Evolutionary conservation across 805 yeast genomes (phyloP).

Genomic region (Nakazawaea anatomiae): DNA sequence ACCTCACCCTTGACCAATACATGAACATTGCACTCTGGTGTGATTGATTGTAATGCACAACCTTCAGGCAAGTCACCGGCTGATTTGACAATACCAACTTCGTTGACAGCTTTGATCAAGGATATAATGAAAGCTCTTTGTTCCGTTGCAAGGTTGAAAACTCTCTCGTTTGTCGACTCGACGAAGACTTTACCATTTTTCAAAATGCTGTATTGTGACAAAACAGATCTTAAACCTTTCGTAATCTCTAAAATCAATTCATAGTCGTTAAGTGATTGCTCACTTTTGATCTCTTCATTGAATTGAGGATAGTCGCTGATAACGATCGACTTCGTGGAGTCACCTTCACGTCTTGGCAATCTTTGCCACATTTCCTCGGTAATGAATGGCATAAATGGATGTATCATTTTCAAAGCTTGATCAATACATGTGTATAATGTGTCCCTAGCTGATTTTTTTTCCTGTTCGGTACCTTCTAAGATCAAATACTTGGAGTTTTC

Average conservation of each 20-base stretch:
- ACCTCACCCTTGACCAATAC: conserved; percentile 91
- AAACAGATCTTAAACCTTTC: conserved; percentile 84
- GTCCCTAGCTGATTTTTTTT: conserved; percentile 86
- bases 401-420: conserved; percentile 84
- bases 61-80: conserved; percentile 73
- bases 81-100: conserved; percentile 56
- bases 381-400: conserved; percentile 97
- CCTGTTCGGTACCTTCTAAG: conserved; percentile 81
- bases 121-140: conserved; percentile 88
- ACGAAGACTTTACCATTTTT: conserved; percentile 85
- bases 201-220: conserved; percentile 83
- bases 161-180: conserved; percentile 51
- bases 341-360: conserved; percentile 80
- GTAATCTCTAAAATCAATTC: conserved; percentile 82
- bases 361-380: conserved; percentile 99
- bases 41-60: conserved; percentile 79
- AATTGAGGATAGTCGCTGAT: conserved; percentile 76
- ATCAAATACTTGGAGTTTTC: conserved; percentile 94
- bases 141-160: conserved; percentile 46
- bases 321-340: conserved; percentile 63
- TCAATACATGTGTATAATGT: conserved; percentile 91
- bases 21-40: conserved; percentile 79
- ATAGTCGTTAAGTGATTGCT: conserved; percentile 65
- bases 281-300: conserved; percentile 54
- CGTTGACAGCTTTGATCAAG: conserved; percentile 84